Percentiles rank a stretch among this genome's conserved stretches.
These are phyloP conservation scores for Trypanosoma cruzi DNA, from an alignment of 208 protist species.

Conservation along the genomic window DNA sequence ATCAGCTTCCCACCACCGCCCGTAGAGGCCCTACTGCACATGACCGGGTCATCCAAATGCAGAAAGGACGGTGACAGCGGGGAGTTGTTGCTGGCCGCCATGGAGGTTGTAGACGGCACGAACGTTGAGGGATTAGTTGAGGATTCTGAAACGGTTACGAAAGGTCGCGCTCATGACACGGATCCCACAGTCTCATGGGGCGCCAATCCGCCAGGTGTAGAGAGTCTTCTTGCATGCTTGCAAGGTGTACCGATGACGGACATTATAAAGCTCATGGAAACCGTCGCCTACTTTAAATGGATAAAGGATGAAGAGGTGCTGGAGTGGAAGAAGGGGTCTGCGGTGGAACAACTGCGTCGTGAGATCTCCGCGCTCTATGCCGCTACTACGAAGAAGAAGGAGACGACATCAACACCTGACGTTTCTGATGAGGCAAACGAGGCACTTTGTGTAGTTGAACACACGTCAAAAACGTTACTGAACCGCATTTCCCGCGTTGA, in stretches of 20 bases:
- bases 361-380: constrained; percentile 1
- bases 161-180: background rate
- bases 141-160: no score
- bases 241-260: constrained; percentile 15
- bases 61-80: background rate
- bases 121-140: background rate
- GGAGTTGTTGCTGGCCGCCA: constrained; percentile 12
- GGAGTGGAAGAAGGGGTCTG: background rate
- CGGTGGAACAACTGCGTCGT: background rate
- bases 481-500: constrained; percentile 24
- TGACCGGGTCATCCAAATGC: background rate
- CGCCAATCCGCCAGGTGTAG: background rate
- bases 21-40: constrained; percentile 7
- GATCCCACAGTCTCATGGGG: background rate
- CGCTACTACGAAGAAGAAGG: background rate
- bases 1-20: constrained; percentile 22
- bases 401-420: background rate
- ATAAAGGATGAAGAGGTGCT: constrained; percentile 34
- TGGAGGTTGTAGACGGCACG: constrained; percentile 9
- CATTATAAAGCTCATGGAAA: constrained; percentile 34
- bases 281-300: constrained; percentile 50
- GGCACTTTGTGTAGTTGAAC: background rate
- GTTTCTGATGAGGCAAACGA: background rate
- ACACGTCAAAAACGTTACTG: constrained; percentile 1
- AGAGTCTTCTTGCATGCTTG: constrained; percentile 4